Percentiles rank a stretch among this genome's conserved stretches.
Conservation (phyloP, 2,329 filamentous ascomycete species). For the Venturia carpophila region DNA sequence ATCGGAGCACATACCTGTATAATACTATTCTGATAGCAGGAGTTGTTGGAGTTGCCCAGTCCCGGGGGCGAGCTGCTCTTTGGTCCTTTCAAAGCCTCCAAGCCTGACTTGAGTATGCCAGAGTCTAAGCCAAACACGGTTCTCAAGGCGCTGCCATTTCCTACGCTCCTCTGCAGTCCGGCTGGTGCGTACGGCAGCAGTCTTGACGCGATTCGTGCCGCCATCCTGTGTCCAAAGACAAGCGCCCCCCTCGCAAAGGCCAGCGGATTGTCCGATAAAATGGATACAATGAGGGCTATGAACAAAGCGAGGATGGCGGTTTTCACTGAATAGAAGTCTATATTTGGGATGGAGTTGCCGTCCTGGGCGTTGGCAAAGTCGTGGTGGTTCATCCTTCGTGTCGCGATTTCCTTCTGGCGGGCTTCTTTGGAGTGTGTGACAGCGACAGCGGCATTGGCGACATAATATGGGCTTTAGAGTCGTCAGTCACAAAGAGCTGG, state of each 20-base stretch:
- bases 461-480: not conserved
- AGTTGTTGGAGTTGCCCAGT: slow-evolving; percentile 87
- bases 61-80: slow-evolving; percentile 43
- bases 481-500: not conserved
- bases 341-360: not conserved
- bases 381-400: slow-evolving; percentile 2
- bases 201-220: not conserved
- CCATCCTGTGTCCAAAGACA: not conserved
- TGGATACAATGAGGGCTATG: not conserved
- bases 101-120: not conserved
- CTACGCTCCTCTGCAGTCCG: not conserved
- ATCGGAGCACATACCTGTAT: slow-evolving; percentile 53
- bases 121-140: slow-evolving; percentile 10
- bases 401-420: not conserved
- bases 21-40: slow-evolving; percentile 95
- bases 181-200: not conserved
- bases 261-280: not conserved
- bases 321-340: not conserved
- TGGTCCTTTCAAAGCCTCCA: not conserved
- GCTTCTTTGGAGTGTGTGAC: not conserved
- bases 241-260: not conserved
- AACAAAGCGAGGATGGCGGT: not conserved
- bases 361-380: not conserved
- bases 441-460: not conserved
- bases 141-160: slow-evolving; percentile 8